Evolutionary conservation across 345 rosid species (phyloP), one percentile per base, ranked within the genome.

Genomic region (Corchorus olitorius): DNA sequence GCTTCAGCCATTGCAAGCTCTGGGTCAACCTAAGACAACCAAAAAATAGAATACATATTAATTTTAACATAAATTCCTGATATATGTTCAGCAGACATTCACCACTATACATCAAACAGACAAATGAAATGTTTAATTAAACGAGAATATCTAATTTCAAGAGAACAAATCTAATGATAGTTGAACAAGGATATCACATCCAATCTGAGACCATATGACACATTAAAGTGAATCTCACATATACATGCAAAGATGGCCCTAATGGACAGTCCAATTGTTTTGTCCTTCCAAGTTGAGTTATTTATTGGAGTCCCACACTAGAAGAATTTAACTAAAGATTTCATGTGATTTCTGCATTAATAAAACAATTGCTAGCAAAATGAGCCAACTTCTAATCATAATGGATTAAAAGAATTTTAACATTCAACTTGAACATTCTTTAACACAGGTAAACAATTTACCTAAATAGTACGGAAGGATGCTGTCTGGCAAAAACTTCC

Each of bases 1-100:
- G 98, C 99, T 86, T 96, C 99, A 77, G 97, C 97, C 99, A 96
- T 96, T 75, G 97, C 98, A 63, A 96, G 97, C 84, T 96, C 99
- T 16, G 97, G 90, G 60, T 96, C 99, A 78, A 96, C 94, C 99
- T 96, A 87, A 77, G 45, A 62, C 74, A 50, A 78, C 70, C 76
- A 72, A 43, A 65, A 27, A 73, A 61, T 16, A 73, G 52, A 54
- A 49, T 53, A 72, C 39, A 75, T 58, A 50, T 77, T 79, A 78
- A 72, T 48, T 27, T 37, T 33, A 9, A 27, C 22, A 54, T 19
- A 75, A 75, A 75, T 62, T 60, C 33, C 63, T 6, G 63, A 69
- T 43, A 50, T 27, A 35, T 50, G 27, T 48, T 65, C 6, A 58
- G 27, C 49, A 76, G 58, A 45, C 22, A 19, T 50, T 33, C 55